Evolutionary conservation across 2,329 filamentous ascomycete genomes (phyloP), one percentile per base, ranked within the genome.

Genomic region (Fusarium algeriense): DNA sequence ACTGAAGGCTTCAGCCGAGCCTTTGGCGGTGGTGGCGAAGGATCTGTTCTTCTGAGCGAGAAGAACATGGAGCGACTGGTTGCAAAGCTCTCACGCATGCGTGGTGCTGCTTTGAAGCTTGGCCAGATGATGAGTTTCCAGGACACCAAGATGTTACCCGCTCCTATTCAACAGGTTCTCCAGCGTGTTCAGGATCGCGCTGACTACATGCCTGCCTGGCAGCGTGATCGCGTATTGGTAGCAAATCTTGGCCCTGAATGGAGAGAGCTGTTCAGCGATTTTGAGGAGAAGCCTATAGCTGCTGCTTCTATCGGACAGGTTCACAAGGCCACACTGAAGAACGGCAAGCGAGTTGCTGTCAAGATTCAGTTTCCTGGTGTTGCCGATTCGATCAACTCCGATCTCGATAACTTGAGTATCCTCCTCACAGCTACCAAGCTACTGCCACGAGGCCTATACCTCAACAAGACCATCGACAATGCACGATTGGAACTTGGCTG

Each of bases 81-180:
- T 3, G 87, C 93, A 8, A 98, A 97, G 81, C 87, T 99, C 5
- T 98, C 95, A 6, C 92, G 93, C 26, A 99, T 99, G 96, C 90
- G 96, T 76, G 96, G 96, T 40, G 97, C 96, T 9, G 96, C 96
- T n/a, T 85, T 99, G 44, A 99, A 99, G 83, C 83, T 99, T 30
- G 97, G 96, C 1, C 96, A 99, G 83, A 96, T 98, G 92, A 92
- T 99, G 86, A 98, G 94, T 80, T 96, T 99, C 78, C 96, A 99
- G 84, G 96, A 99, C 82, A 90, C 93, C 40, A 98, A 97, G 81
- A 94, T 98, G 90, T 88, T 99, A 13, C 96, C 96, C 1, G 89
- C 88, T 1, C 89, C 93, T 2, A 94, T 99, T 53, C 93, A 97
- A 73, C 89, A 95, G 76, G 94, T 99, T 3, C 84, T 99, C 15